Conservation (phyloP, 306 rosid species). For the Rosa rugosa region DNA sequence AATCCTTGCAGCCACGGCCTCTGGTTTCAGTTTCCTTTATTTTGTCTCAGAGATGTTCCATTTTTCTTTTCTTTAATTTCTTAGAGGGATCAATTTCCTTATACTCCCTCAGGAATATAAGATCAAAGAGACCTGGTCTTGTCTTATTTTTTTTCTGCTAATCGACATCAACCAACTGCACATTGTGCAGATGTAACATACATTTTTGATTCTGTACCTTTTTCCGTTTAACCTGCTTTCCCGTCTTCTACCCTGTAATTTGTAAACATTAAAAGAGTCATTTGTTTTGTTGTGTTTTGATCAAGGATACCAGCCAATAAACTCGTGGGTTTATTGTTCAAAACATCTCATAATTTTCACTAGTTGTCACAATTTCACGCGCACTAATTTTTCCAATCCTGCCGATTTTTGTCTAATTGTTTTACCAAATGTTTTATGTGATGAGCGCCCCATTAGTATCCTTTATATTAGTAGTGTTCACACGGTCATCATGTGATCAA, state of each 20-base stretch:
- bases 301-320: not conserved
- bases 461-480: too few relatives aligned
- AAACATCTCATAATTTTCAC: too few relatives aligned
- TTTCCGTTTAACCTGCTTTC: not conserved
- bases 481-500: too few relatives aligned
- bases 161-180: constrained; percentile 24
- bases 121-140: constrained; percentile 15
- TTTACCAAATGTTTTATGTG: too few relatives aligned
- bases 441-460: too few relatives aligned
- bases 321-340: too few relatives aligned
- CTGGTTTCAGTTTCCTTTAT: constrained; percentile 22
- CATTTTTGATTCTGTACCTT: not conserved
- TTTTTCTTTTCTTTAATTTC: not conserved
- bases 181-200: constrained; percentile 27
- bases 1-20: constrained; percentile 26
- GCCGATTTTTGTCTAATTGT: too few relatives aligned
- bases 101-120: constrained; percentile 14
- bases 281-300: not conserved
- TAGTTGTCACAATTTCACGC: too few relatives aligned
- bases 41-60: constrained; percentile 12
- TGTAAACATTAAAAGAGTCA: not conserved
- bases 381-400: too few relatives aligned
- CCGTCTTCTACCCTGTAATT: not conserved
- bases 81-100: not conserved
- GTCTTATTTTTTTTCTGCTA: not conserved